Conservation (phyloP, 1,284 basidiomycete species). For the Pyrrhoderma noxium region DNA sequence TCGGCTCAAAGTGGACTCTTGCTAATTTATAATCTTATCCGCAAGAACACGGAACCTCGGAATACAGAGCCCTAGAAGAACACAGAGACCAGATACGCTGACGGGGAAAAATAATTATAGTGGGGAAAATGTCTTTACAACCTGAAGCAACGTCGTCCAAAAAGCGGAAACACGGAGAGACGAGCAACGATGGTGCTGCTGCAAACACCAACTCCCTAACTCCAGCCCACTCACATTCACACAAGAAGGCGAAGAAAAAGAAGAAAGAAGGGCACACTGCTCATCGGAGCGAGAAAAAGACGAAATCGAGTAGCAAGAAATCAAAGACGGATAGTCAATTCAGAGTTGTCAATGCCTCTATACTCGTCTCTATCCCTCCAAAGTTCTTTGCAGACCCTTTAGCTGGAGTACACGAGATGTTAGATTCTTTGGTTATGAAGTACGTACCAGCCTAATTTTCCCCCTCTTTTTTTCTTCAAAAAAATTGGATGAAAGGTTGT, state of each 20-base stretch:
- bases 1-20: too few species aligned
- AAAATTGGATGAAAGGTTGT: too few species aligned
- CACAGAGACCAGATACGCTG: too few species aligned
- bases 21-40: too few species aligned
- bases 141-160: slow-evolving; percentile 27
- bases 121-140: slow-evolving; percentile 26
- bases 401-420: slow-evolving; percentile 75
- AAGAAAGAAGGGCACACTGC: slow-evolving; percentile 9
- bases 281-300: slow-evolving; percentile 33
- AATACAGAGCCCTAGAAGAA: too few species aligned
- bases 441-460: slow-evolving; percentile 32
- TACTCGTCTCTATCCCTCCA: slow-evolving; percentile 77
- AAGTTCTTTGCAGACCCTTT: slow-evolving; percentile 67
- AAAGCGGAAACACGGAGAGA: slow-evolving; percentile 45
- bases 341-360: slow-evolving; percentile 54
- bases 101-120: too few species aligned
- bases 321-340: slow-evolving; percentile 52
- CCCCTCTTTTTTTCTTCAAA: not conserved
- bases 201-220: too few species aligned
- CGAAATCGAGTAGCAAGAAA: slow-evolving; percentile 33
- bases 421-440: slow-evolving; percentile 94
- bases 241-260: too few species aligned
- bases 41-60: too few species aligned
- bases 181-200: slow-evolving; percentile 17
- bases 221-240: too few species aligned